Percentiles rank a stretch among this genome's conserved stretches.
These are phyloP conservation scores for Onygena corvina DNA, from an alignment of 2,329 filamentous ascomycete species.

Conservation along the genomic window DNA sequence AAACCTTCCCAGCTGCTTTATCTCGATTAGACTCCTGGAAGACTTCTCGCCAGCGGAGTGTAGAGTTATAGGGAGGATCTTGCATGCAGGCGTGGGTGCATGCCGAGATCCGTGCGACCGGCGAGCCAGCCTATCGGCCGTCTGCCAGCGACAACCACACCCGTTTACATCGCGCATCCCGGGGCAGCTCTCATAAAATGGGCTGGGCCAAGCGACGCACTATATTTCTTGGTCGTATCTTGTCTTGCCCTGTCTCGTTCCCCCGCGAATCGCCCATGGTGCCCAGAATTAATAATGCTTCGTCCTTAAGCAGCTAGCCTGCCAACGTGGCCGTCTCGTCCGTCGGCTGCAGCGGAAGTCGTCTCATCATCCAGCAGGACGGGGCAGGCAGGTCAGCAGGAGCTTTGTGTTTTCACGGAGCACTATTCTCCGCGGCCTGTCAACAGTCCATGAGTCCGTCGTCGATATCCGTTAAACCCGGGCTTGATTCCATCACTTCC, in stretches of 20 bases:
- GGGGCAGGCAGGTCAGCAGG: no score
- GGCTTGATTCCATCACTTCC: no score
- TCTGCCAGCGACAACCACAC: neutral
- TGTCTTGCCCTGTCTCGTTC: neutral
- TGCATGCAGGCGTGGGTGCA: neutral
- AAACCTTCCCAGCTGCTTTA: neutral
- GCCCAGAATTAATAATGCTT: no score
- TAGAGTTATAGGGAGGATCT: neutral
- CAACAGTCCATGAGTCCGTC: no score
- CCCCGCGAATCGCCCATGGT: neutral
- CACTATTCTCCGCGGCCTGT: no score
- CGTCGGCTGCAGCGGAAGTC: no score
- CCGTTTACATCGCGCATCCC: no score
- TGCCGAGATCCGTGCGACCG: slow-evolving; percentile 5
- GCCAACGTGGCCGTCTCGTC: slow-evolving; percentile 2
- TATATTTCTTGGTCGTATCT: neutral
- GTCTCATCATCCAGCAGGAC: no score
- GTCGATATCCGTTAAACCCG: no score
- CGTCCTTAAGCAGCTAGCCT: no score
- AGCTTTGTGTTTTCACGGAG: no score
- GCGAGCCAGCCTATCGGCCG: neutral
- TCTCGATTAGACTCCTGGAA: neutral
- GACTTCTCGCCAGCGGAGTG: neutral
- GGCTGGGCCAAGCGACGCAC: neutral
- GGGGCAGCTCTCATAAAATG: neutral